Evolutionary conservation across 2,329 filamentous ascomycete species (phyloP).

Genomic region (Botrytis medusae): DNA sequence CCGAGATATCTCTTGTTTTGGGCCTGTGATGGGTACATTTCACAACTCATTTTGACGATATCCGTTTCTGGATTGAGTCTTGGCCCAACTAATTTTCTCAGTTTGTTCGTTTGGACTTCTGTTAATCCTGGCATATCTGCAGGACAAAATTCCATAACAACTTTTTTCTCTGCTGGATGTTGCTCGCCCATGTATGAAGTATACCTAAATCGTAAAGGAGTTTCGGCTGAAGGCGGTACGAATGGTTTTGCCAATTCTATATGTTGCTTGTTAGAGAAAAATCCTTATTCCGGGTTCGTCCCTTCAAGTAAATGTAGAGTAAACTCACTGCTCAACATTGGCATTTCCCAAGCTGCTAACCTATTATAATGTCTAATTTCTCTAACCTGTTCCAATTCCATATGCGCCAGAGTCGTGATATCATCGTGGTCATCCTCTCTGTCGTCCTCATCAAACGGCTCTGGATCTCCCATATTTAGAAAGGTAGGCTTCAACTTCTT

Average conservation of each 20-base stretch:
- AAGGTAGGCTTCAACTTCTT: conserved; percentile 38
- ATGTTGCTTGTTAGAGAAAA: conserved; percentile 28
- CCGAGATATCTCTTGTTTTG: conserved; percentile 97
- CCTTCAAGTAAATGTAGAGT: conserved; percentile 6
- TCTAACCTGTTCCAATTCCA: conserved; percentile 82
- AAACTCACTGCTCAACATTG: conserved; percentile 76
- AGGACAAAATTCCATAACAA: conserved; percentile 86
- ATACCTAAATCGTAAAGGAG: conserved; percentile 89
- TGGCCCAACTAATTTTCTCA: conserved; percentile 81
- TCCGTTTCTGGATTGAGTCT: conserved; percentile 86
- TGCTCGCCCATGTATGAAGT: conserved; percentile 94
- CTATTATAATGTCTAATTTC: conserved; percentile 87
- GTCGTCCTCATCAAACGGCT: conserved; percentile 37
- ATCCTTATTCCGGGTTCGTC: background rate
- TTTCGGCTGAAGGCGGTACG: conserved; percentile 61
- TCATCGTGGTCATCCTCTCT: conserved; percentile 74
- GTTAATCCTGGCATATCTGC: conserved; percentile 68
- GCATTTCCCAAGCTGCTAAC: conserved; percentile 93
- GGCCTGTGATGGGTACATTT: conserved; percentile 82
- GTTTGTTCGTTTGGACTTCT: conserved; percentile 68
- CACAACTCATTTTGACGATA: conserved; percentile 84
- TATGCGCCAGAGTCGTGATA: conserved; percentile 79
- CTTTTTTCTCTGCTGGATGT: conserved; percentile 89
- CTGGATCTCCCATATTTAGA: conserved; percentile 38
- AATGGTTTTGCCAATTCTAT: conserved; percentile 83